These are phyloP conservation scores for Hypoxylon sp. DNA, from an alignment of 2,329 filamentous ascomycete species.

Conservation along the genomic window DNA sequence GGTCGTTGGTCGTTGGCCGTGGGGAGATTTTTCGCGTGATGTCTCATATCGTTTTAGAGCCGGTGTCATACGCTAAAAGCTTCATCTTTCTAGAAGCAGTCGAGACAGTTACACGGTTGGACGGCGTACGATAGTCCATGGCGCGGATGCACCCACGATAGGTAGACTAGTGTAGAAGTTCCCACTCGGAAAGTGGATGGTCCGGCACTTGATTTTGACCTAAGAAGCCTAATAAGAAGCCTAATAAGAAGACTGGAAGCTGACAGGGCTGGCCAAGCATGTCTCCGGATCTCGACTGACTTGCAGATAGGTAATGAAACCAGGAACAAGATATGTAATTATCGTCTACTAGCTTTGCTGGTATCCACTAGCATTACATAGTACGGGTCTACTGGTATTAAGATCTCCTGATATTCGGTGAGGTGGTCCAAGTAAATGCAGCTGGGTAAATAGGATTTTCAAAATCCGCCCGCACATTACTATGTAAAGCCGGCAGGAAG, in stretches of 20 bases:
- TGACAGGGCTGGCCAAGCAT: slow-evolving; percentile 13
- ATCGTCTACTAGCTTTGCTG: slow-evolving; percentile 14
- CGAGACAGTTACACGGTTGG: background rate
- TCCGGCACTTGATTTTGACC: slow-evolving; percentile 33
- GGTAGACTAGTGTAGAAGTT: background rate
- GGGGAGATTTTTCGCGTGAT: background rate
- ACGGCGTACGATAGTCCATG: background rate
- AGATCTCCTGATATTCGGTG: background rate
- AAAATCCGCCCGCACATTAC: too few relatives aligned
- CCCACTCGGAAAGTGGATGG: slow-evolving; percentile 15
- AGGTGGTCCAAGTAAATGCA: background rate
- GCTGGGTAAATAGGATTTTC: background rate
- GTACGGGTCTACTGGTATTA: too few relatives aligned
- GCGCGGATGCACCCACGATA: background rate
- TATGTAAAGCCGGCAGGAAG: background rate
- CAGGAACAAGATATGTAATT: slow-evolving; percentile 29
- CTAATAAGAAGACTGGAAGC: too few relatives aligned
- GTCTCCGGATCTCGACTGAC: slow-evolving; percentile 16
- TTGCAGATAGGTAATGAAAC: slow-evolving; percentile 27
- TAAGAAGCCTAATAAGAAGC: too few relatives aligned
- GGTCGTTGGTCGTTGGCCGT: background rate
- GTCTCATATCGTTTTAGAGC: slow-evolving; percentile 18
- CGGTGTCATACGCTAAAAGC: background rate
- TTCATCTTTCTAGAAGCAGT: background rate
- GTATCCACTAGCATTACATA: too few relatives aligned